Percentiles rank a stretch among this genome's conserved stretches.
These are phyloP conservation scores for Globisporangium rhizosaccharum DNA, from an alignment of 352 stramenopile genomes.

Conservation along the genomic window DNA sequence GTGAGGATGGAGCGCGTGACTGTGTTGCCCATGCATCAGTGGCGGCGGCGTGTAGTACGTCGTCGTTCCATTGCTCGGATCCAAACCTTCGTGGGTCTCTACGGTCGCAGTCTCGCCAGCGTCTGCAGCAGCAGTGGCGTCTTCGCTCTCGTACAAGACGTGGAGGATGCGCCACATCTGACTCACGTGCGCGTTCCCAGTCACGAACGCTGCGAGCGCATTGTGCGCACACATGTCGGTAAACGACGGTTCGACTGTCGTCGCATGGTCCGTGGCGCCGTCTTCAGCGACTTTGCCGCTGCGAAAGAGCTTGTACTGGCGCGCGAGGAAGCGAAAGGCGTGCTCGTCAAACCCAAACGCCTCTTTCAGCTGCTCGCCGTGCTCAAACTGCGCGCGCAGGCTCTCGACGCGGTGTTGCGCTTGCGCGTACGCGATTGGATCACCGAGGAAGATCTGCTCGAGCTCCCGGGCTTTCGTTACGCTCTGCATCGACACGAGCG, in stretches of 20 bases:
- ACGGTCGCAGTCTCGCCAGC: not conserved
- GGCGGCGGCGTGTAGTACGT: slow-evolving; percentile 8
- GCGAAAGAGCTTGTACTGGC: slow-evolving; percentile 57
- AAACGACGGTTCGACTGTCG: slow-evolving; percentile 34
- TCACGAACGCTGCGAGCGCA: slow-evolving; percentile 68
- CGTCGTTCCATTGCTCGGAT: not conserved
- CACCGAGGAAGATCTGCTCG: slow-evolving; percentile 64
- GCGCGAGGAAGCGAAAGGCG: slow-evolving; percentile 77
- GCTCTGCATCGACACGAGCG: slow-evolving; percentile 76
- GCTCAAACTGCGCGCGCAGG: slow-evolving; percentile 64
- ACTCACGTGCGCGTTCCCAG: slow-evolving; percentile 64
- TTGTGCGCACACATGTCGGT: slow-evolving; percentile 80
- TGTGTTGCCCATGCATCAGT: not conserved
- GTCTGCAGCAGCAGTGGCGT: slow-evolving; percentile 7
- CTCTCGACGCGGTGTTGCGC: slow-evolving; percentile 47
- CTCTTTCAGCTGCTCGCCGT: slow-evolving; percentile 63
- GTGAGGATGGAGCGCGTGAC: slow-evolving; percentile 1
- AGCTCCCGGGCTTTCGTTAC: slow-evolving; percentile 50
- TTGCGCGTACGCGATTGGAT: slow-evolving; percentile 50
- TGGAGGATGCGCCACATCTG: slow-evolving; percentile 87
- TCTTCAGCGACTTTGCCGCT: slow-evolving; percentile 8
- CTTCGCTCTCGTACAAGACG: slow-evolving; percentile 52
- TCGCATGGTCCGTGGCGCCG: slow-evolving; percentile 3
- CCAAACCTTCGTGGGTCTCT: slow-evolving; percentile 1
- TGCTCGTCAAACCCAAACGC: slow-evolving; percentile 85